Base-by-base conservation (phyloP, 1,284 basidiomycete genomes). In the Tilletia setariae region DNA sequence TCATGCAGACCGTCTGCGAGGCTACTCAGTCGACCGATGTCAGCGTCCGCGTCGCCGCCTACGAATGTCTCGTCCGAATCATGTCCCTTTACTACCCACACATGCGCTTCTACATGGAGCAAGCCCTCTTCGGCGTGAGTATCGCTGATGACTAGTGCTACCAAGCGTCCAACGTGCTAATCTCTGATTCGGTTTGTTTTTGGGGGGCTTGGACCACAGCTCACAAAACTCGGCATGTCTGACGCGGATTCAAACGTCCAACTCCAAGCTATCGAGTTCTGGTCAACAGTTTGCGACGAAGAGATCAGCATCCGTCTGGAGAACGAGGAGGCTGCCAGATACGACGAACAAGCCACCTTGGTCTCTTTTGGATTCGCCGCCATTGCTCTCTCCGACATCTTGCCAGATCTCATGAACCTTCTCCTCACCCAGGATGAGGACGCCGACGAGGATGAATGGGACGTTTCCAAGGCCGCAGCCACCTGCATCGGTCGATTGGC, bases 1-100 rank as follows among this genome's bases (percentile, higher is more conserved):
- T 99, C 84, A 98, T 98, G 96, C 96, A 99, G 86, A 94, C 98
- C 64, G 92, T 98, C 30, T 99, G 95, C 83, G 96, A 98, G 83
- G 96, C 95, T 0, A 98, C 96, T 0, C 96, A 98, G 84, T 88
- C 90, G 19, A 84, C 88, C 56, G 93, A 98, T 65, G 93, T 97
- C 85, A 64, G 74, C 47, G 76, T 82, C 73, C 79, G 81, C 73
- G 77, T 80, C 15, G 75, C 78, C 13, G 77, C 79, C 16, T 99
- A 96, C 81, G 94, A 97, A 83, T 94, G 92, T 84, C 86, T 99
- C 19, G 96, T 98, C 61, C 88, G 90, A 78, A 95, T 98, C 82
- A 98, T 99, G 96, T 90, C 90, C 75, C 85, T 97, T 68, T 99
- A 98, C 86, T 99, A 99, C 84, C 93, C 96, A 81, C 97, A 96